Conservation (phyloP, 257 asterid genomes). For the Vinca minor region DNA sequence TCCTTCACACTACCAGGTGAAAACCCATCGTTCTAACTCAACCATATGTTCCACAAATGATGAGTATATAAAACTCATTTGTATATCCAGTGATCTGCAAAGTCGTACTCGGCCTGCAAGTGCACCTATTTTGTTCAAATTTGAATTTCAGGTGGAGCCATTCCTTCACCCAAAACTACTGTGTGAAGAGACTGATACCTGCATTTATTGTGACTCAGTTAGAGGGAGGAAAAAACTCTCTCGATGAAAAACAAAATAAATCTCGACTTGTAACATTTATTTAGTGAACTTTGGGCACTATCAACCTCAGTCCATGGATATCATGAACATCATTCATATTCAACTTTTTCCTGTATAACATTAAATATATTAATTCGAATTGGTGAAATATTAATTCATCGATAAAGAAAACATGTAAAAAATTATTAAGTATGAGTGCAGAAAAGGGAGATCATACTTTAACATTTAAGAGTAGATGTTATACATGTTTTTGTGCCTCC, state of each 20-base stretch:
- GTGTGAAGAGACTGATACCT: slow-evolving; percentile 91
- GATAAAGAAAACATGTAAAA: neutral
- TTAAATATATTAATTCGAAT: neutral
- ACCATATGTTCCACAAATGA: slow-evolving; percentile 92
- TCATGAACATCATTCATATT: slow-evolving; percentile 85
- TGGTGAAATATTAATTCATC: neutral
- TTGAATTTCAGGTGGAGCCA: slow-evolving; percentile 87
- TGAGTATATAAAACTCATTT: slow-evolving; percentile 71
- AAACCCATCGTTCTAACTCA: slow-evolving; percentile 98
- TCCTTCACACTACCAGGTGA: slow-evolving; percentile 94
- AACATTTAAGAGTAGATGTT: slow-evolving; percentile 81
- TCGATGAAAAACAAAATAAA: neutral
- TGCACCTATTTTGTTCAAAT: slow-evolving; percentile 95
- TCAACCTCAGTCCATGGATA: slow-evolving; percentile 79
- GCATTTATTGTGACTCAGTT: slow-evolving; percentile 16
- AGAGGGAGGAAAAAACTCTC: slow-evolving; percentile 9
- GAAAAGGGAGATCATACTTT: slow-evolving; percentile 44
- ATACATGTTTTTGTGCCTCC: slow-evolving; percentile 93
- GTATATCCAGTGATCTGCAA: slow-evolving; percentile 97
- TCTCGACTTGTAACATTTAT: slow-evolving; percentile 31
- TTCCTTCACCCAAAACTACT: slow-evolving; percentile 63
- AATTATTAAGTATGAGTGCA: neutral
- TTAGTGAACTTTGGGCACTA: slow-evolving; percentile 85
- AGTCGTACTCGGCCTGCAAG: slow-evolving; percentile 89
- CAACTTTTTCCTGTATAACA: slow-evolving; percentile 65